Base-by-base conservation (phyloP, 2,329 filamentous ascomycete species). In the Fusarium nodosum region DNA sequence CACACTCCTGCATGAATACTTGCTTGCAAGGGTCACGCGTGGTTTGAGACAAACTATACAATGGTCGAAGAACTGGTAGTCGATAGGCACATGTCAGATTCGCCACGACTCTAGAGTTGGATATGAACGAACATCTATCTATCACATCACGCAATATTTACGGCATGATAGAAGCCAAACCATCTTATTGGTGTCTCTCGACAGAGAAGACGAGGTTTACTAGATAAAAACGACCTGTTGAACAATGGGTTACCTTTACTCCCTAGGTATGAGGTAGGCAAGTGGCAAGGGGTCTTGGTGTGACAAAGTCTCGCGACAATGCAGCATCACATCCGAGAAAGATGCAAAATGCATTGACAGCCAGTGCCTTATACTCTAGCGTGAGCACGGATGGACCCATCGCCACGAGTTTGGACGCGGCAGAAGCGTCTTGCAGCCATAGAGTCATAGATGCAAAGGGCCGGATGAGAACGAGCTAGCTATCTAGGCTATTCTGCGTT, bases 351-450 rank as follows among this genome's bases (percentile, higher is more conserved):
- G 36, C 26, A 60, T 38, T 46, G 22, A 60, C 42, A 55, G 38
- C 56, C 31, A 58, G 52, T 52, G 47, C 34, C 39, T 60, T n/a
- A 5, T n/a, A n/a, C 20, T 48, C 28, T 34, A 38, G 38, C 50
- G 34, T 26, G 50, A 22, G 20, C 46, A 52, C 24, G 46, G 38
- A 55, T 26, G 41, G 50, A 63, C 24, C 36, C 30, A 45, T 53
- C 42, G 42, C 66, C 57, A 67, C 59, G 56, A 73, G 55, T 69
- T 72, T 72, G 71, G 56, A 64, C 57, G 59, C 56, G 59, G 56
- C 39, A 73, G 66, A 61, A 53, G 53, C 65, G 69, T 69, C 62
- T 67, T 62, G 65, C 59, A 60, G 47, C 48, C 24, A 51, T 30
- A 51, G 48, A 51, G 54, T 33, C 24, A 33, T 48, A 38, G 42